A percentile compares a stretch with the other conserved stretches of the same genome.
Conservation (phyloP, 2,329 filamentous ascomycete genomes). For the Fusarium sp. region DNA sequence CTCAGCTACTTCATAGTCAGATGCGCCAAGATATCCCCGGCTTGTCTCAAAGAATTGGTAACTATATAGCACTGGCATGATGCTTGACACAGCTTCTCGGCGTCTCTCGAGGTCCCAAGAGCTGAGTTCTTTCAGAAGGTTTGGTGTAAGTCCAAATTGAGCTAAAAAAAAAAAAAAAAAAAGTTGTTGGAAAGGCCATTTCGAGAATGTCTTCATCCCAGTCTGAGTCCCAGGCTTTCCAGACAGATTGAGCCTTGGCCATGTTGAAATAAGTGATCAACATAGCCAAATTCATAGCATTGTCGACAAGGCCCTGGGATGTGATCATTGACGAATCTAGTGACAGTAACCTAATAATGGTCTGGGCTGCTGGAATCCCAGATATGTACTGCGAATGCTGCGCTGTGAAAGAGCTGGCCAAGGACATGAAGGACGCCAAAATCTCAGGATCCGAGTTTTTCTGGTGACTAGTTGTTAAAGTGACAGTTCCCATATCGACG, state of each 20-base stretch:
- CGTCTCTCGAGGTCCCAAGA: constrained; percentile 7
- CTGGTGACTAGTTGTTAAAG: not conserved
- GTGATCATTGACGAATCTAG: not conserved
- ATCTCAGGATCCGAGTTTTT: not conserved
- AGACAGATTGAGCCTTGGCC: not conserved
- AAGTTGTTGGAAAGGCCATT: constrained; percentile 5
- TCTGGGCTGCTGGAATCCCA: constrained; percentile 2
- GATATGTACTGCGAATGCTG: not conserved
- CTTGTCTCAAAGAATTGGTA: constrained; percentile 11
- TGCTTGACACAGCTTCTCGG: not conserved
- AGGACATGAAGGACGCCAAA: constrained; percentile 14
- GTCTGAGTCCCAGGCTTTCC: constrained; percentile 7
- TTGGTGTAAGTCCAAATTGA: not conserved
- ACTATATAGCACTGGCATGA: not conserved
- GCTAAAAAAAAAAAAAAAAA: too few relatives aligned
- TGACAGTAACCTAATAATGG: constrained; percentile 3
- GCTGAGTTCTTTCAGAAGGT: constrained; percentile 1
- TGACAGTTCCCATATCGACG: not conserved
- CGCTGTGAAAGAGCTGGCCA: constrained; percentile 14
- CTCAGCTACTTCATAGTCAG: not conserved
- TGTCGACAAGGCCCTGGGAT: not conserved
- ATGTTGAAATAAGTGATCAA: constrained; percentile 13
- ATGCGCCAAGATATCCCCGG: constrained; percentile 3
- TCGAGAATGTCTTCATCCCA: constrained; percentile 2
- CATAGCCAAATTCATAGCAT: constrained; percentile 13